Percentiles rank a stretch among this genome's conserved stretches.
Conservation (phyloP, 164 flowering plant species). For the Nymphaea thermarum region DNA sequence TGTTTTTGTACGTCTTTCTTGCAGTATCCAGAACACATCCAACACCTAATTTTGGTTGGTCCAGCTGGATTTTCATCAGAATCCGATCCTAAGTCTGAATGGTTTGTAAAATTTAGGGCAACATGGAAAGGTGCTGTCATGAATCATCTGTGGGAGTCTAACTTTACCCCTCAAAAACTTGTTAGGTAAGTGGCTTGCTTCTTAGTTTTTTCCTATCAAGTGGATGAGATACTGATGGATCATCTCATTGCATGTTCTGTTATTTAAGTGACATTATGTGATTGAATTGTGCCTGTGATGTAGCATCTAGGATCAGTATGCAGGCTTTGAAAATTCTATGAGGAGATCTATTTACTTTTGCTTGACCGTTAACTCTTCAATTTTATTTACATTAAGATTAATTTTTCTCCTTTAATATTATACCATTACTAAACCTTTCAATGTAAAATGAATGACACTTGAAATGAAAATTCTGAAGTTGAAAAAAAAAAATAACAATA, state of each 20-base stretch:
- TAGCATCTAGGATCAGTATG: background rate
- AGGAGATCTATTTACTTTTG: too few species aligned
- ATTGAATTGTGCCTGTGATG: background rate
- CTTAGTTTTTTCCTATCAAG: background rate
- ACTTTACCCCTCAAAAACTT: constrained; percentile 85
- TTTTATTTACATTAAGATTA: too few species aligned
- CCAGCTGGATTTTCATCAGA: constrained; percentile 83
- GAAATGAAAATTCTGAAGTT: too few species aligned
- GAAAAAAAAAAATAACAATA: too few species aligned
- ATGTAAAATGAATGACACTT: too few species aligned
- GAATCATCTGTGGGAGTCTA: constrained; percentile 90
- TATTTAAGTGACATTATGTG: background rate
- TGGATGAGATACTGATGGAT: background rate
- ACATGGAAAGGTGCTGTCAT: constrained; percentile 89
- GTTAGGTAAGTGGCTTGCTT: constrained; percentile 35
- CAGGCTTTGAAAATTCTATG: too few species aligned
- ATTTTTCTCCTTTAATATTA: too few species aligned
- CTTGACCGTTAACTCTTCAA: too few species aligned
- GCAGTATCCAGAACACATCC: constrained; percentile 90
- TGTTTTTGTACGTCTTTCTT: constrained; percentile 1
- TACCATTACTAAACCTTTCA: too few species aligned
- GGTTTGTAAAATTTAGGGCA: constrained; percentile 50
- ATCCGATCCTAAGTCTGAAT: constrained; percentile 40
- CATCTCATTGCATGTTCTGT: background rate
- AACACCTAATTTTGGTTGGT: constrained; percentile 87